A percentile compares a stretch with the other conserved stretches of the same genome.
phyloP scores from a whole-genome alignment of 805 yeast genomes.

The Metschnikowia corniflorae region DNA sequence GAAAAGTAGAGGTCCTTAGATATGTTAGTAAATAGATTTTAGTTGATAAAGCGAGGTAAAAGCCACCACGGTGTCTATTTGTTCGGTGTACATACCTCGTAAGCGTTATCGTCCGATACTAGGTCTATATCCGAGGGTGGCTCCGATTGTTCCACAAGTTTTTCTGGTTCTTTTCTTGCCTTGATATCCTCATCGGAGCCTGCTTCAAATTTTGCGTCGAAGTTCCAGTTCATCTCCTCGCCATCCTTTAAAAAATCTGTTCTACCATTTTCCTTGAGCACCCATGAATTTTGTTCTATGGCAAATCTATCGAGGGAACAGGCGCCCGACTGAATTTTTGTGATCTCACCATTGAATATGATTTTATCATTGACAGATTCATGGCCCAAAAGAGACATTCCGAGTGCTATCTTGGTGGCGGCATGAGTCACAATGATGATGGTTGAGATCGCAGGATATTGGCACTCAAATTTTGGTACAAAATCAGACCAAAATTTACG shows the following conservation, averaged over 20 bases:
- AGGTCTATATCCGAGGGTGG: slow-evolving; percentile 5
- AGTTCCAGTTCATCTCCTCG: slow-evolving; percentile 93
- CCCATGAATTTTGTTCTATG: slow-evolving; percentile 46
- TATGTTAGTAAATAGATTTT: slow-evolving; percentile 13
- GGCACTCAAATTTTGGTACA: slow-evolving; percentile 52
- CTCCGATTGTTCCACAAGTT: slow-evolving; percentile 10
- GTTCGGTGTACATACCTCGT: slow-evolving; percentile 18
- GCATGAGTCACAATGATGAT: slow-evolving; percentile 87
- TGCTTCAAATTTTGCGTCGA: slow-evolving; percentile 72
- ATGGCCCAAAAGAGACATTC: slow-evolving; percentile 65
- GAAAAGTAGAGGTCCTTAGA: slow-evolving; percentile 23
- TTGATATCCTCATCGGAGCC: slow-evolving; percentile 86
- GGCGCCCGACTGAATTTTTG: slow-evolving; percentile 65
- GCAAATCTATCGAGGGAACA: slow-evolving; percentile 73
- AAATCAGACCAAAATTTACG: slow-evolving; percentile 51
- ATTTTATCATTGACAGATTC: slow-evolving; percentile 49
- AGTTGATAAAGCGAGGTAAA: not conserved
- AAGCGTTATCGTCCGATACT: slow-evolving; percentile 5
- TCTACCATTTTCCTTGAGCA: slow-evolving; percentile 63
- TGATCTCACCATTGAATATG: slow-evolving; percentile 30
- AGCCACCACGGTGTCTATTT: slow-evolving; percentile 5
- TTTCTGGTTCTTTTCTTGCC: slow-evolving; percentile 38
- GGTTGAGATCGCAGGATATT: slow-evolving; percentile 57
- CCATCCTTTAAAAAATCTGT: slow-evolving; percentile 70
- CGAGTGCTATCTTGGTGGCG: slow-evolving; percentile 85